These are phyloP conservation scores for Hericium coralloides DNA, from an alignment of 768 basidiomycete genomes.

Conservation along the genomic window DNA sequence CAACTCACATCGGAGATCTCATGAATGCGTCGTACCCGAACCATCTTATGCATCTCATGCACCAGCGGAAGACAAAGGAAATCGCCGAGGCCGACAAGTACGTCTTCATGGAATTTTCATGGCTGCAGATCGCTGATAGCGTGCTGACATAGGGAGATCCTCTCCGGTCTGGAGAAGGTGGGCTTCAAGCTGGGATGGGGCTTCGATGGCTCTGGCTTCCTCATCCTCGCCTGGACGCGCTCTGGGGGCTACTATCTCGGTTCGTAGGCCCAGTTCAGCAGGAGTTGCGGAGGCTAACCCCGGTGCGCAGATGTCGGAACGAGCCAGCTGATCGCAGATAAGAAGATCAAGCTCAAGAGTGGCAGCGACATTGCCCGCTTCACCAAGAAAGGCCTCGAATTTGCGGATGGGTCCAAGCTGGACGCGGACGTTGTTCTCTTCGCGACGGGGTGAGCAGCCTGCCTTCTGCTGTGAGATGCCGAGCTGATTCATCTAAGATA, in stretches of 20 bases:
- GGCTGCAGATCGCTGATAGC: not conserved
- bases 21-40: constrained; percentile 34
- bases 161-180: constrained; percentile 42
- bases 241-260: constrained; percentile 63
- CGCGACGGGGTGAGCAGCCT: constrained; percentile 33
- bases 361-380: constrained; percentile 34
- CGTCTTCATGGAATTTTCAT: not conserved
- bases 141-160: constrained; percentile 28
- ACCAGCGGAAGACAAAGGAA: constrained; percentile 28
- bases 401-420: constrained; percentile 32
- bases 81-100: constrained; percentile 50
- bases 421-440: constrained; percentile 41
- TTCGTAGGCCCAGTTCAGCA: constrained; percentile 14
- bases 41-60: constrained; percentile 17
- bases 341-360: constrained; percentile 39
- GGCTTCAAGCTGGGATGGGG: constrained; percentile 50
- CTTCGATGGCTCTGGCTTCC: constrained; percentile 37
- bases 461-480: not conserved
- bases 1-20: constrained; percentile 43
- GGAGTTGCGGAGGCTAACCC: no score
- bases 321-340: constrained; percentile 32
- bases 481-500: constrained; percentile 23
- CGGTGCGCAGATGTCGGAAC: constrained; percentile 28
- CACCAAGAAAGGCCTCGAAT: constrained; percentile 29
- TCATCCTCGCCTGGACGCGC: constrained; percentile 33